Conservation (phyloP, 2,329 filamentous ascomycete species). For the Cercospora canescens region DNA sequence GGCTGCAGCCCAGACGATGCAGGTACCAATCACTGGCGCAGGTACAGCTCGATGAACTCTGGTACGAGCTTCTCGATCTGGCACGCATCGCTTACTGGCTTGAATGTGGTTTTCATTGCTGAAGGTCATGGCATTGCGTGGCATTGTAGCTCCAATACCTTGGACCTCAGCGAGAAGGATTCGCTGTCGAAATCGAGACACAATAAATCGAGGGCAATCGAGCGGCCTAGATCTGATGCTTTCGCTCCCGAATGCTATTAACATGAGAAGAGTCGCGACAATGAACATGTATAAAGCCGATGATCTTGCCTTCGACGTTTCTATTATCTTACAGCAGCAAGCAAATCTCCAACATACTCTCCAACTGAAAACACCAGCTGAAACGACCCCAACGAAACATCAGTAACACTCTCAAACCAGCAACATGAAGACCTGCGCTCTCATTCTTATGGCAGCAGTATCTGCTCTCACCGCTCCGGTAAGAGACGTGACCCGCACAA, state of each 20-base stretch:
- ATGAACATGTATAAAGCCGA: not conserved
- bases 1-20: not conserved
- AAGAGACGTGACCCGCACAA: not conserved
- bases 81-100: not conserved
- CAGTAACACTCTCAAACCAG: not conserved
- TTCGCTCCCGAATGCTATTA: not conserved
- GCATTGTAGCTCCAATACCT: not conserved
- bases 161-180: not conserved
- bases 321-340: not conserved
- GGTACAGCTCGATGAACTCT: not conserved
- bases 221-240: not conserved
- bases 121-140: not conserved
- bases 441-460: constrained; percentile 1
- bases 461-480: constrained; percentile 9
- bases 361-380: not conserved
- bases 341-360: not conserved
- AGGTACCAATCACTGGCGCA: not conserved
- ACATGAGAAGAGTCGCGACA: not conserved
- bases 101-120: not conserved
- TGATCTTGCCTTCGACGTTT: not conserved
- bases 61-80: not conserved
- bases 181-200: not conserved
- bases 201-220: not conserved
- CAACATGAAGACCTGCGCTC: constrained; percentile 1
- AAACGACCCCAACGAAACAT: not conserved